Conservation (phyloP, 2,329 filamentous ascomycete genomes). For the Diaporthe caulivora region DNA sequence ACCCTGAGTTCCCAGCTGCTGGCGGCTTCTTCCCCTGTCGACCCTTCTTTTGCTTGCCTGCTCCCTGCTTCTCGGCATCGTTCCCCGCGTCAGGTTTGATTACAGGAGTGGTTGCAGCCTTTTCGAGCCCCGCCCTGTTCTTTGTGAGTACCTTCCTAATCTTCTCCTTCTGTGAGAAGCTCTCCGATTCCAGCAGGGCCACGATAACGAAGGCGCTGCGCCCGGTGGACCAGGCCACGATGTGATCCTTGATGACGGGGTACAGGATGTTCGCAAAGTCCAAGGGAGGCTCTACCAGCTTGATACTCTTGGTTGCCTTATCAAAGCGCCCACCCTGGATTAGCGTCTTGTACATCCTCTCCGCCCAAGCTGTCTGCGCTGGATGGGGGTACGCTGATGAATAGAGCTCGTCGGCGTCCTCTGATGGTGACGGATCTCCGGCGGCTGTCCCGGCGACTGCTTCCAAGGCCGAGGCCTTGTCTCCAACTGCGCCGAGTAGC, state of each 20-base stretch:
- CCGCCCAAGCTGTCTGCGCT: slow-evolving; percentile 72
- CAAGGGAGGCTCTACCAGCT: slow-evolving; percentile 80
- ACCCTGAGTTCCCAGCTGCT: slow-evolving; percentile 71
- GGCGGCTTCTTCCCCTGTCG: slow-evolving; percentile 53
- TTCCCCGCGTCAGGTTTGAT: slow-evolving; percentile 56
- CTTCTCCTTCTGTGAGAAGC: slow-evolving; percentile 75
- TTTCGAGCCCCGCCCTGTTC: slow-evolving; percentile 77
- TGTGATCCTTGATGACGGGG: slow-evolving; percentile 78
- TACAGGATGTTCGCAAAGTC: slow-evolving; percentile 88
- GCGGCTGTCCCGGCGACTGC: slow-evolving; percentile 76
- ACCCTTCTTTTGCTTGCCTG: slow-evolving; percentile 59
- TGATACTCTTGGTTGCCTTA: slow-evolving; percentile 75
- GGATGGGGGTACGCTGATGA: slow-evolving; percentile 64
- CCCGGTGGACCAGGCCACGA: slow-evolving; percentile 88
- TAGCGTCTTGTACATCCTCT: slow-evolving; percentile 90
- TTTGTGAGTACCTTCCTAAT: slow-evolving; percentile 79
- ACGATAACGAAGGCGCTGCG: slow-evolving; percentile 89
- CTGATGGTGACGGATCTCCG: slow-evolving; percentile 62
- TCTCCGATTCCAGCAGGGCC: slow-evolving; percentile 80
- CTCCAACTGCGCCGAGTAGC: slow-evolving; percentile 79
- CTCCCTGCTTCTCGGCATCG: slow-evolving; percentile 60
- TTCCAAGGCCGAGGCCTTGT: slow-evolving; percentile 80
- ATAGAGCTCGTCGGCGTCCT: slow-evolving; percentile 53
- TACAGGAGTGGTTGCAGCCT: slow-evolving; percentile 71
- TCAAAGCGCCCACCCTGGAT: slow-evolving; percentile 92